Percentiles rank a stretch among this genome's conserved stretches.
Conservation (phyloP, 768 basidiomycete species). For the Melanogaster broomeanus region DNA sequence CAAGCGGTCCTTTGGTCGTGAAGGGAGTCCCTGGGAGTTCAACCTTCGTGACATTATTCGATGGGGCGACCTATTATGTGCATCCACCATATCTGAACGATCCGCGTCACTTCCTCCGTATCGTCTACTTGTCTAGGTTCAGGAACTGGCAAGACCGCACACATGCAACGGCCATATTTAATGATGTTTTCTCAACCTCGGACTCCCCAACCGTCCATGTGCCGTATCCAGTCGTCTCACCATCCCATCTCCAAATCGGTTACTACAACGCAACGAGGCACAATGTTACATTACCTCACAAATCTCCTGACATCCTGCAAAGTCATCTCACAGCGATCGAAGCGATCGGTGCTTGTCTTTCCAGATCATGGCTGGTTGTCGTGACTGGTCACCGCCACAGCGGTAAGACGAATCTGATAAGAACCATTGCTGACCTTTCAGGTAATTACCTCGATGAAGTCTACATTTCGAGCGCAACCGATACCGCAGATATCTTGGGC, state of each 20-base stretch:
- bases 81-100: slow-evolving; percentile 36
- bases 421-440: slow-evolving; percentile 65
- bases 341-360: slow-evolving; percentile 70
- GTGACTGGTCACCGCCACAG: slow-evolving; percentile 70
- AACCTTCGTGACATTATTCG: slow-evolving; percentile 93
- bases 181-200: slow-evolving; percentile 45
- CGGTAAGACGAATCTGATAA: slow-evolving; percentile 81
- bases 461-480: slow-evolving; percentile 81
- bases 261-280: slow-evolving; percentile 46
- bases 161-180: slow-evolving; percentile 53
- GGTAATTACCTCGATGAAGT: slow-evolving; percentile 75
- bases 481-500: slow-evolving; percentile 92
- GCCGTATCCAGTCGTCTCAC: slow-evolving; percentile 36
- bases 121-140: slow-evolving; percentile 86
- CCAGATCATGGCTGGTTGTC: slow-evolving; percentile 87
- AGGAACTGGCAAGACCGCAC: slow-evolving; percentile 68
- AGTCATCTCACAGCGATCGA: slow-evolving; percentile 67
- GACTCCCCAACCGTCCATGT: slow-evolving; percentile 42
- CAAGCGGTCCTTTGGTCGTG: slow-evolving; percentile 66
- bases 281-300: slow-evolving; percentile 33
- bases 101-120: slow-evolving; percentile 65
- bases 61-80: slow-evolving; percentile 67
- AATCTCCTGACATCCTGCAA: slow-evolving; percentile 57
- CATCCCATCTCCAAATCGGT: slow-evolving; percentile 64
- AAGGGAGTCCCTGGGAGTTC: slow-evolving; percentile 96